Conservation (phyloP, 345 rosid genomes). For the Gossypium ekmanianum region DNA sequence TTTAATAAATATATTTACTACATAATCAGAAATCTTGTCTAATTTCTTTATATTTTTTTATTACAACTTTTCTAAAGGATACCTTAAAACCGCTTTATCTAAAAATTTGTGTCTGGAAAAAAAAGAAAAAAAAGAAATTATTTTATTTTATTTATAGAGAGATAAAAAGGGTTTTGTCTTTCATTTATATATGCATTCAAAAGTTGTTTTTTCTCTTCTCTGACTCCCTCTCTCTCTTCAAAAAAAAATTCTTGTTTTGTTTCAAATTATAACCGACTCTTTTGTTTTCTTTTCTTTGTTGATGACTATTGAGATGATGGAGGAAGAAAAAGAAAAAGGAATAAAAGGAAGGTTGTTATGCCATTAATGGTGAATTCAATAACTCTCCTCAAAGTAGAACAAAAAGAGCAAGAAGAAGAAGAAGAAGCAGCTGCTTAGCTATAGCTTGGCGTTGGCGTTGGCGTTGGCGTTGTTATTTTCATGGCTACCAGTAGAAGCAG, state of each 20-base stretch:
- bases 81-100: slow-evolving; percentile 50
- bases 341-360: slow-evolving; percentile 30
- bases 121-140: too few relatives aligned
- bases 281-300: slow-evolving; percentile 4
- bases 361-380: slow-evolving; percentile 38
- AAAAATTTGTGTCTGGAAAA: slow-evolving; percentile 23
- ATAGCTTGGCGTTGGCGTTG: slow-evolving; percentile 8
- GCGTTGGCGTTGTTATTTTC: slow-evolving; percentile 17
- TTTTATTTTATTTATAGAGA: slow-evolving; percentile 14
- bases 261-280: slow-evolving; percentile 35
- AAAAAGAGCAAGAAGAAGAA: not conserved
- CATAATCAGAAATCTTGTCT: too few relatives aligned
- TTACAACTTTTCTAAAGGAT: slow-evolving; percentile 9
- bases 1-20: too few relatives aligned
- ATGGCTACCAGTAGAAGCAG: slow-evolving; percentile 45
- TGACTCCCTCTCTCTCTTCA: not conserved
- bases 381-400: slow-evolving; percentile 12
- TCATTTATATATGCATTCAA: slow-evolving; percentile 34
- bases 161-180: slow-evolving; percentile 37
- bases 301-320: slow-evolving; percentile 7
- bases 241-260: not conserved
- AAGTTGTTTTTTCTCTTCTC: not conserved
- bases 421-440: not conserved
- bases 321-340: slow-evolving; percentile 28
- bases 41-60: too few relatives aligned